Evolutionary conservation across 2,329 filamentous ascomycete species (phyloP).

Genomic region (Epichloe uncinata): DNA sequence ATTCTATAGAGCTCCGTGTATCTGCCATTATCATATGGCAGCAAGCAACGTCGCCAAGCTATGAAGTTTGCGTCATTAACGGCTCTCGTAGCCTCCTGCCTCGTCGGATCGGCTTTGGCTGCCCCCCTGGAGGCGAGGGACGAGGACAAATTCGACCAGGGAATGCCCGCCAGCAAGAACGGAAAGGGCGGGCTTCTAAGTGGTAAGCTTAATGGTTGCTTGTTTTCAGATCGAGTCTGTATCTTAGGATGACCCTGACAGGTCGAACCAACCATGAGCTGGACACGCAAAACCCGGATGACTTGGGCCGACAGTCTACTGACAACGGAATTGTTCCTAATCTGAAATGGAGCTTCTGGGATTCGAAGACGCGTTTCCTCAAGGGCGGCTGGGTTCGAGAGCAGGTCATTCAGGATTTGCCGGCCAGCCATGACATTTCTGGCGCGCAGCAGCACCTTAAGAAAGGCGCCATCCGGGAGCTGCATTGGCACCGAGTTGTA

Average conservation of each 20-base stretch:
- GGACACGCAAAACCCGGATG: constrained; percentile 50
- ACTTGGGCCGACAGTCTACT: constrained; percentile 46
- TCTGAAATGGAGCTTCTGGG: constrained; percentile 56
- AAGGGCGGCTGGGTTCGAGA: constrained; percentile 54
- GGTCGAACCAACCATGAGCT: constrained; percentile 50
- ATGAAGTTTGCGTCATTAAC: constrained; percentile 7
- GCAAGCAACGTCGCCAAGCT: background rate
- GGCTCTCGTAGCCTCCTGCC: constrained; percentile 5
- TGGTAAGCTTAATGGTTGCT: constrained; percentile 26
- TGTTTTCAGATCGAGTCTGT: constrained; percentile 33
- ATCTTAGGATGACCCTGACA: constrained; percentile 14
- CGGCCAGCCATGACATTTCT: constrained; percentile 51
- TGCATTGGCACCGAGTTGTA: constrained; percentile 57
- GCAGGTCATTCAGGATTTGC: constrained; percentile 54
- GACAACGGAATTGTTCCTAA: constrained; percentile 53
- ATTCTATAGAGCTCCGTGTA: too few species aligned
- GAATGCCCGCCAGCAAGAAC: constrained; percentile 41
- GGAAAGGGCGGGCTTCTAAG: constrained; percentile 45
- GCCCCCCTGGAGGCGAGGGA: constrained; percentile 12
- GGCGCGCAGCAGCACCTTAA: constrained; percentile 55
- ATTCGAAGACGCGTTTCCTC: constrained; percentile 49
- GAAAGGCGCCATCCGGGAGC: constrained; percentile 51
- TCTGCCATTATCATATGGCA: background rate
- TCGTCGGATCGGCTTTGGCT: constrained; percentile 6
- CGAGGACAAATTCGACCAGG: constrained; percentile 28